Evolutionary conservation across 75 land plant genomes (phyloP), one percentile per base, ranked within the genome.

Genomic region (Cunninghamia lanceolata): DNA sequence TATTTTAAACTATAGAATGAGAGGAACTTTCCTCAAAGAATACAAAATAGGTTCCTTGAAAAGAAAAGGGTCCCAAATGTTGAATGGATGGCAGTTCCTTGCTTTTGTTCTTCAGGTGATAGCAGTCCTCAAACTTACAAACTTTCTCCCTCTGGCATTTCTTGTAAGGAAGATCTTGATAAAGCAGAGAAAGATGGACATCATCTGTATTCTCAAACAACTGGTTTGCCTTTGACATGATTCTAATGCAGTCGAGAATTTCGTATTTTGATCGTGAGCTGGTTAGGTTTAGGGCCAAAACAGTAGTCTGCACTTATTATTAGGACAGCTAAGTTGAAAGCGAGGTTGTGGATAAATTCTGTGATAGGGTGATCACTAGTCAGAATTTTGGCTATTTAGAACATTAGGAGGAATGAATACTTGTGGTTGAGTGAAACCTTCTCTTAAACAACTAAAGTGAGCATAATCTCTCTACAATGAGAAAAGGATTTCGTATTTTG

Each of bases 371-470:
- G 4, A 56, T 0, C 34, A 30, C 11, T 32, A 32, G 32, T 9
- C 6, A 47, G 50, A 47, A 47, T 47, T 47, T 90, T 86, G 98
- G 99, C 2, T 96, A 86, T 82, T 84, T 94, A 87, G 97, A 96
- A 86, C 84, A 92, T 75, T 82, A 63, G 54, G 89, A 95, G 83
- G 99, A 95, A 86, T 91, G 91, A 83, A 90, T 95, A 79, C 85
- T 98, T 77, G 93, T 96, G 83, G 93, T 38, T 7, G 21, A 40
- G 14, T 16, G 8, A 25, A 45, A 80, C 82, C 82, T 80, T 25
- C n/a, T 43, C 10, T 43, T 46, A 28, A 43, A 42, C 19, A 45
- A 10, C 50, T 80, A 42, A 10, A 80, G 13, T 28, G n/a, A 80
- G 25, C 47, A 80, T 80, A 43, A 0, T 43, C 50, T 80, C 32